Evolutionary conservation across 331 rosid genomes (phyloP).

Genomic region (Dryas integrifolia): DNA sequence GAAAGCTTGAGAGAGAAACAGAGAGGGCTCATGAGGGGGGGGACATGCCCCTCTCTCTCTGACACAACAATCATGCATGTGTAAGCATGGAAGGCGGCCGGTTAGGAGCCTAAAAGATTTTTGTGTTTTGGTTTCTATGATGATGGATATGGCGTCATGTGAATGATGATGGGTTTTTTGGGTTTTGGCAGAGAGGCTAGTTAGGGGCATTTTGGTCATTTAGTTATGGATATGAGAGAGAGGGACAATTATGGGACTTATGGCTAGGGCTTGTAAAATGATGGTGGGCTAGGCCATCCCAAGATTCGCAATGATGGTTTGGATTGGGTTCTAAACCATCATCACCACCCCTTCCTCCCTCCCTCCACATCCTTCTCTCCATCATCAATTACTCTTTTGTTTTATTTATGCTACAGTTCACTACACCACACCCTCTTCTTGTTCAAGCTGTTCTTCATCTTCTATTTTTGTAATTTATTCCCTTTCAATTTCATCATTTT

Average conservation of each 20-base stretch:
- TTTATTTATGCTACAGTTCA: slow-evolving; percentile 35
- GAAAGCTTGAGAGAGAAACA: neutral
- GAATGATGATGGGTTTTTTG: slow-evolving; percentile 47
- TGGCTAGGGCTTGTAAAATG: slow-evolving; percentile 69
- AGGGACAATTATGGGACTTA: slow-evolving; percentile 66
- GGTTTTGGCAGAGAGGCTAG: neutral
- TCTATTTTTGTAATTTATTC: slow-evolving; percentile 25
- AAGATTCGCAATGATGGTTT: slow-evolving; percentile 98
- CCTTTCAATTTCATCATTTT: slow-evolving; percentile 13
- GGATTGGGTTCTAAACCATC: slow-evolving; percentile 91
- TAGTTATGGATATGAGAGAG: slow-evolving; percentile 29
- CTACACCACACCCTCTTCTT: slow-evolving; percentile 15
- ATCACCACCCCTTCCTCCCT: slow-evolving; percentile 31
- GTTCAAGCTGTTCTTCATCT: slow-evolving; percentile 35
- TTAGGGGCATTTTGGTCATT: slow-evolving; percentile 39
- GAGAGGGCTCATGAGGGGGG: slow-evolving; percentile 30
- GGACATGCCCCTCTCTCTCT: slow-evolving; percentile 65
- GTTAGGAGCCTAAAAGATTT: slow-evolving; percentile 61
- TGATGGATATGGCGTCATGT: slow-evolving; percentile 72
- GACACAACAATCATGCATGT: slow-evolving; percentile 93
- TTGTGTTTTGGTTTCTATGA: slow-evolving; percentile 42
- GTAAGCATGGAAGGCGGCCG: slow-evolving; percentile 98
- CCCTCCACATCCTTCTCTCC: neutral
- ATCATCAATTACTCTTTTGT: slow-evolving; percentile 65
- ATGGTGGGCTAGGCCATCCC: slow-evolving; percentile 89